These are phyloP conservation scores for Salix exigua DNA, from an alignment of 345 rosid species.

Conservation along the genomic window DNA sequence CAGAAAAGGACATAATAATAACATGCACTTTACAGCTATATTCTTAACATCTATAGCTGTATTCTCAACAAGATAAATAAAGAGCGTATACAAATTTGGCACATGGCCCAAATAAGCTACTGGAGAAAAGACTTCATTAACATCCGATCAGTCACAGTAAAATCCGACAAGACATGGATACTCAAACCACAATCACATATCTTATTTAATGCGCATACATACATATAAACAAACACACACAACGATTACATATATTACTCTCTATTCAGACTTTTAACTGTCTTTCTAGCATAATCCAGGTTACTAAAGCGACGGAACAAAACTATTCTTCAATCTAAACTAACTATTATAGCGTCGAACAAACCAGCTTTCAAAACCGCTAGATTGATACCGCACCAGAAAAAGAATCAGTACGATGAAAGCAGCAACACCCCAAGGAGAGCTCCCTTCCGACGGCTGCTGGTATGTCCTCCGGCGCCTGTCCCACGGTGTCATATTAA, in stretches of 20 bases:
- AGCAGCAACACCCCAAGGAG: conserved; percentile 96
- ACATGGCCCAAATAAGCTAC: neutral
- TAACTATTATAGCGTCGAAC: conserved; percentile 1
- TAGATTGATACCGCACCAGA: conserved; percentile 67
- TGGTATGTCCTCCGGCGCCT: conserved; percentile 39
- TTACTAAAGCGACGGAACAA: neutral
- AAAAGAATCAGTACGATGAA: conserved; percentile 66
- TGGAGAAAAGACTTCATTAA: neutral
- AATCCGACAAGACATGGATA: neutral
- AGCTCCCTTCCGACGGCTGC: conserved; percentile 58
- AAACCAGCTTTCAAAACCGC: conserved; percentile 65
- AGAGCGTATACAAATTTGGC: neutral
- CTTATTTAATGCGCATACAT: neutral
- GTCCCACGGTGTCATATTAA: conserved; percentile 48
- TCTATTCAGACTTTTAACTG: neutral
- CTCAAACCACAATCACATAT: neutral
- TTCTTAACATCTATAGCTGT: too few relatives aligned
- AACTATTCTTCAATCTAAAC: neutral
- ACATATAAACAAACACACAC: too few relatives aligned
- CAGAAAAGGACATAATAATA: too few relatives aligned
- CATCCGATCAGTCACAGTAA: neutral
- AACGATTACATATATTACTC: neutral
- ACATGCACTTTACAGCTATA: too few relatives aligned
- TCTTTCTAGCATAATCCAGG: neutral
- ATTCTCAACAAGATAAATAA: too few relatives aligned